Conservation (phyloP, 352 stramenopile species). For the Phytophthora tubulina region DNA sequence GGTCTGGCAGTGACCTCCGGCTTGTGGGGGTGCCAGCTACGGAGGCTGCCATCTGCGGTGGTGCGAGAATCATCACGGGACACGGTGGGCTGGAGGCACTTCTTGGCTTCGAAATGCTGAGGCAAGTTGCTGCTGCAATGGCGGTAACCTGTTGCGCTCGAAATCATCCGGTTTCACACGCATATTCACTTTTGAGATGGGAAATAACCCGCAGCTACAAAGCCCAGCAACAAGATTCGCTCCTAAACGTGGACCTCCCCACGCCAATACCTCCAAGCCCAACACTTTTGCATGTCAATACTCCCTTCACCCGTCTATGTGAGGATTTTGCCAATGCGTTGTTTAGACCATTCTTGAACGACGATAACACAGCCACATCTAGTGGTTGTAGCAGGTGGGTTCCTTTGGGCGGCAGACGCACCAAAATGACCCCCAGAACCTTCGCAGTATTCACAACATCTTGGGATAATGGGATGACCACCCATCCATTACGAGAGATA, state of each 20-base stretch:
- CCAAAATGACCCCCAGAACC: neutral
- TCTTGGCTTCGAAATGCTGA: too few species aligned
- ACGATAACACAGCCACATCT: constrained; percentile 1
- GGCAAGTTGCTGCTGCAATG: neutral
- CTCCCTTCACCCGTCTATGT: neutral
- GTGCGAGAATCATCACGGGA: too few species aligned
- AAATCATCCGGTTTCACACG: neutral
- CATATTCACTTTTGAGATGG: constrained; percentile 7
- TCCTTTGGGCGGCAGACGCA: neutral
- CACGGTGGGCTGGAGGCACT: too few species aligned
- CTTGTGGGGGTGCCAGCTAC: too few species aligned
- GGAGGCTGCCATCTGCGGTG: too few species aligned
- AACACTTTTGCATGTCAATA: constrained; percentile 1
- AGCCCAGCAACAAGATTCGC: constrained; percentile 1
- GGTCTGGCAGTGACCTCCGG: too few species aligned
- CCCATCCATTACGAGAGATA: constrained; percentile 7
- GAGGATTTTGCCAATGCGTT: too few species aligned
- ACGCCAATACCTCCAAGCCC: neutral
- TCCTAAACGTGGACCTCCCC: neutral
- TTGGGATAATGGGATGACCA: constrained; percentile 14
- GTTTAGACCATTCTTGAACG: neutral
- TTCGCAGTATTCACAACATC: neutral
- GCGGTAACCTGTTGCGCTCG: neutral
- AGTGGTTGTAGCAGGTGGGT: constrained; percentile 12
- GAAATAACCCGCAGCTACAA: constrained; percentile 2